Evolutionary conservation across 1,139 yeast genomes (phyloP), one percentile per base, ranked within the genome.

Genomic region (Scheffersomyces illinoinensis): DNA sequence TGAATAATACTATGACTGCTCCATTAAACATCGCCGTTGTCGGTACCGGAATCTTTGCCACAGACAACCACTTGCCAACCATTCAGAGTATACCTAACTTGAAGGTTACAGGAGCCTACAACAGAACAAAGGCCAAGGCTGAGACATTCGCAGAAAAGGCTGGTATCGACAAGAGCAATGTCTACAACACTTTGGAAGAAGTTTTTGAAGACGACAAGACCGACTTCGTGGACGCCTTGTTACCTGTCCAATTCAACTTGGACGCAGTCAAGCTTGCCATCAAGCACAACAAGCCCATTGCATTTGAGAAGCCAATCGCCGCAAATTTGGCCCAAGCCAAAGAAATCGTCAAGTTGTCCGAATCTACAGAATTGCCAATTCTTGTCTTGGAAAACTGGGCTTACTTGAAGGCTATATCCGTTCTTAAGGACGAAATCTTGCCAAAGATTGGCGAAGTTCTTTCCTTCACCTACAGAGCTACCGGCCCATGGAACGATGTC

Each of bases 1-100:
- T 48, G 51, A 20, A 5, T 24, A 48, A 52, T 48, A 58, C 63
- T 65, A 54, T 65, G 54, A 46, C 60, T 39, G 55, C 55, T 53
- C 53, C 57, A 55, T 71, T 86, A 59, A 88, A 85, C 69, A 83
- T 91, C 57, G 97, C 96, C 58, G 77, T 92, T 58, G 86, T 92
- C 58, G 97, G 97, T 61, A 93, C 98, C 1, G 97, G 97, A 64
- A 91, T 93, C 69, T 93, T 93, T 71, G 98, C 98, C 62, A 85
- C 86, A 46, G 91, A 89, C 64, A 81, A 84, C 57, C 98, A 93
- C 71, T 82, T 91, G 64, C 98, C 98, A 52, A 85, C 91, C 39
- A 76, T 90, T 60, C 76, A 86, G 65, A 76, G 81, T 57, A 68
- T 77, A 56, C 65, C 71, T 43, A 68, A 66, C 60, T 68, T 81